Percentiles rank a stretch among this genome's conserved stretches.
These are phyloP conservation scores for Panaeolus papilionaceus DNA, from an alignment of 768 basidiomycete genomes.

Conservation along the genomic window DNA sequence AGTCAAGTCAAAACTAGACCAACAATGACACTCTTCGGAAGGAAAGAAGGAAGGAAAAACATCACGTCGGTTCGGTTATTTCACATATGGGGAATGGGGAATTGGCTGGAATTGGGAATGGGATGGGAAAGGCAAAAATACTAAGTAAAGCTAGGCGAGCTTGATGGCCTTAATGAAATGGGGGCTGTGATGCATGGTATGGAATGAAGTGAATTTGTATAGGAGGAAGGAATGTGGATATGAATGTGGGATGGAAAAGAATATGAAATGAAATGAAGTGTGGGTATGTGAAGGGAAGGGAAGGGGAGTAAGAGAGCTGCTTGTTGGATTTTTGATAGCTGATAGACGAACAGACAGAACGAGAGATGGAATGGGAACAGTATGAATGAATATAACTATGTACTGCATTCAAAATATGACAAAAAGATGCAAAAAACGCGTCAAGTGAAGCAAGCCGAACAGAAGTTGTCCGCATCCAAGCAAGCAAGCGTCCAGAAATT, in stretches of 20 bases:
- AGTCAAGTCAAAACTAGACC: neutral
- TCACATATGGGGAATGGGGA: too few species aligned
- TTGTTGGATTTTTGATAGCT: neutral
- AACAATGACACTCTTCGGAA: neutral
- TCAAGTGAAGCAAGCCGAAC: neutral
- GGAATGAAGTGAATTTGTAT: neutral
- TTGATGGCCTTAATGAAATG: neutral
- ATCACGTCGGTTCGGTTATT: neutral
- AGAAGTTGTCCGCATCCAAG: neutral
- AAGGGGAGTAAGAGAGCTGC: neutral
- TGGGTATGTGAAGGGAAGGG: neutral
- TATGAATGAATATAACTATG: conserved; percentile 6
- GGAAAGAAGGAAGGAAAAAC: neutral
- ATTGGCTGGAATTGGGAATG: too few species aligned
- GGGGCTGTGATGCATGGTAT: neutral
- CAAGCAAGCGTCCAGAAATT: neutral
- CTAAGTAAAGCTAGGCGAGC: neutral
- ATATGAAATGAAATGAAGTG: neutral
- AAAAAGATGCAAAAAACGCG: neutral
- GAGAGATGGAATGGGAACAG: neutral
- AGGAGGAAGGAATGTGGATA: neutral
- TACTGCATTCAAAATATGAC: neutral
- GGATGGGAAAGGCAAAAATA: neutral
- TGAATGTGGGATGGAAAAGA: neutral
- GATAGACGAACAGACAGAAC: conserved; percentile 1